phyloP scores from a whole-genome alignment of 306 rosid species.

The Trifolium dubium region DNA sequence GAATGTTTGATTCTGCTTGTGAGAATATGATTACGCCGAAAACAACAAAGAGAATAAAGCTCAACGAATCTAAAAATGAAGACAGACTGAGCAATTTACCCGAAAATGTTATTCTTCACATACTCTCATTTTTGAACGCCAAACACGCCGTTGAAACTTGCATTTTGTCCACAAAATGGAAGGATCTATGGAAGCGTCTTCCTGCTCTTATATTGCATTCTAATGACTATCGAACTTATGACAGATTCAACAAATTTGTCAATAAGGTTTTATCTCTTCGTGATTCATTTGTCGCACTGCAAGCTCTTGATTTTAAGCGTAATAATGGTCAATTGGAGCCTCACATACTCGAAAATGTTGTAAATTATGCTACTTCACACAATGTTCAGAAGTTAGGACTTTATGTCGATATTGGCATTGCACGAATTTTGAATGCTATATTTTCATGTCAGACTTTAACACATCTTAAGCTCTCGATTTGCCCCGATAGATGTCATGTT shows the following conservation, averaged over 20 bases:
- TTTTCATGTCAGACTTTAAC: no score
- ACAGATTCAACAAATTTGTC: conserved; percentile 32
- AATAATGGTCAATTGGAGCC: background rate
- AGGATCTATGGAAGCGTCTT: conserved; percentile 26
- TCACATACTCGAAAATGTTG: background rate
- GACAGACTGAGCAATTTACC: conserved; percentile 38
- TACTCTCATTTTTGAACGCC: conserved; percentile 15
- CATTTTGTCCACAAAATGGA: conserved; percentile 29
- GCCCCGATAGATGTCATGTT: no score
- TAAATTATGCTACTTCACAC: no score
- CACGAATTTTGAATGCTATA: no score
- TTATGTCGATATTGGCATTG: no score
- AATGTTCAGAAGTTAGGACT: no score
- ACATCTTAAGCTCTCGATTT: no score
- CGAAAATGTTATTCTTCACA: conserved; percentile 29
- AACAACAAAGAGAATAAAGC: background rate
- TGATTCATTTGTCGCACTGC: background rate
- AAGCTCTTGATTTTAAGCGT: background rate
- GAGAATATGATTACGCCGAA: background rate
- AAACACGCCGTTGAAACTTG: conserved; percentile 34
- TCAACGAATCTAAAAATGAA: background rate
- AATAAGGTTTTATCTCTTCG: conserved; percentile 13
- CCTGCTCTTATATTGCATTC: background rate
- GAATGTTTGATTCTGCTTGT: background rate
- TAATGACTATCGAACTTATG: background rate